Conservation (phyloP, 352 stramenopile species). For the Aphanomyces euteiches region DNA sequence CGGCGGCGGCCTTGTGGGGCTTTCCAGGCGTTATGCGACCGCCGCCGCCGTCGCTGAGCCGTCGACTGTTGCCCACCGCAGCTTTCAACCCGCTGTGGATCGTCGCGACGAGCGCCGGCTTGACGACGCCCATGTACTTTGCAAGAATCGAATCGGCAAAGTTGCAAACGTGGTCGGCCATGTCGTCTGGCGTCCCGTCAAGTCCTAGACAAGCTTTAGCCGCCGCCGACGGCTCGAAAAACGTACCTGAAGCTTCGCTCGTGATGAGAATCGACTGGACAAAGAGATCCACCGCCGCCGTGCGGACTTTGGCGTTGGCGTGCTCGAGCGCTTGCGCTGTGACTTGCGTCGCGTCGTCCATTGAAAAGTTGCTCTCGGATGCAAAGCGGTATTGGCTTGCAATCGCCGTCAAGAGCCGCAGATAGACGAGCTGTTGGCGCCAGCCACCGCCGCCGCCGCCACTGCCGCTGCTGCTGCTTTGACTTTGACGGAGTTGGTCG, state of each 20-base stretch:
- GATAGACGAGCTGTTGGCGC: conserved; percentile 65
- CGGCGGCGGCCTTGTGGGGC: conserved; percentile 36
- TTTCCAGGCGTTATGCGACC: neutral
- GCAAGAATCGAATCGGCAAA: conserved; percentile 73
- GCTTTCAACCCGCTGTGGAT: conserved; percentile 78
- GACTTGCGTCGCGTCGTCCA: conserved; percentile 59
- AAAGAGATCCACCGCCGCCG: conserved; percentile 60
- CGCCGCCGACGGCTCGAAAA: neutral
- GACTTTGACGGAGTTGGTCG: conserved; percentile 40
- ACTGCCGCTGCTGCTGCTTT: conserved; percentile 25
- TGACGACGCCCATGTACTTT: conserved; percentile 59
- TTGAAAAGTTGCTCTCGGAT: conserved; percentile 49
- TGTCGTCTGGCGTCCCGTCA: conserved; percentile 45
- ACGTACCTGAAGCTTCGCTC: conserved; percentile 65
- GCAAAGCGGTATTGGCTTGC: conserved; percentile 74
- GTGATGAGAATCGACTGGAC: conserved; percentile 69
- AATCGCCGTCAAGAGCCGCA: conserved; percentile 77
- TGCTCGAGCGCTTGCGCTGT: conserved; percentile 64
- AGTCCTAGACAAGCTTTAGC: conserved; percentile 42
- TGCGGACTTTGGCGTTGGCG: conserved; percentile 70
- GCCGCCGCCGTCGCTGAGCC: conserved; percentile 35
- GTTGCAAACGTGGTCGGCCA: conserved; percentile 70
- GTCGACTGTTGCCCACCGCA: conserved; percentile 62
- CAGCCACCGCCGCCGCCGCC: conserved; percentile 35
- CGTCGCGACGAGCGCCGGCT: conserved; percentile 73